phyloP scores from a whole-genome alignment of 2,329 filamentous ascomycete species.

The Coniella vitis region DNA sequence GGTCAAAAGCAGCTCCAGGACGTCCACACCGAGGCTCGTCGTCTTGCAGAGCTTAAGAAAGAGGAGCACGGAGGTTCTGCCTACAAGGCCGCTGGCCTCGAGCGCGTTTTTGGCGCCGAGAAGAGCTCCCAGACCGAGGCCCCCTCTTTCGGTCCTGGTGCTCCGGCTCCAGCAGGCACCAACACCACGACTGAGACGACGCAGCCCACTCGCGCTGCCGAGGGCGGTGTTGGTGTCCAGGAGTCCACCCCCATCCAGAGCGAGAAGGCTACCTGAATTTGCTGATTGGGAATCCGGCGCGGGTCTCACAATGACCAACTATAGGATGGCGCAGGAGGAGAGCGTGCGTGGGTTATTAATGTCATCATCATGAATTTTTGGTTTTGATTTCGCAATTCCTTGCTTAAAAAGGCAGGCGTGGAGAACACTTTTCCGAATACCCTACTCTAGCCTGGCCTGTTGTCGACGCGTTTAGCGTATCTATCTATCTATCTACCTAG shows the following conservation, averaged over 20 bases:
- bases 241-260: constrained; percentile 13
- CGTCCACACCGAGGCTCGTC: constrained; percentile 83
- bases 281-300: too few relatives aligned
- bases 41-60: constrained; percentile 83
- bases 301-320: not conserved
- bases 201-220: constrained; percentile 12
- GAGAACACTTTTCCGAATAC: not conserved
- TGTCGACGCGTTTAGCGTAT: too few relatives aligned
- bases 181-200: constrained; percentile 17
- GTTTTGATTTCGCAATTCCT: constrained; percentile 4
- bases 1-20: constrained; percentile 86
- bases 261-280: constrained; percentile 12
- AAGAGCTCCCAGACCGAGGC: constrained; percentile 27
- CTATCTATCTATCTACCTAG: too few relatives aligned
- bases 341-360: not conserved
- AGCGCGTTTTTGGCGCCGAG: constrained; percentile 51
- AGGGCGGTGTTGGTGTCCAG: constrained; percentile 11
- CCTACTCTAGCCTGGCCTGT: not conserved
- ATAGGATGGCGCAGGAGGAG: not conserved
- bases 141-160: constrained; percentile 12
- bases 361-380: constrained; percentile 7
- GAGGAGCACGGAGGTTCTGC: constrained; percentile 52
- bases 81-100: constrained; percentile 51
- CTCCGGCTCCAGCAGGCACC: constrained; percentile 18
- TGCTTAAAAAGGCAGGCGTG: constrained; percentile 1